These are phyloP conservation scores for Boletus huronensis DNA, from an alignment of 768 basidiomycete species.

Conservation along the genomic window DNA sequence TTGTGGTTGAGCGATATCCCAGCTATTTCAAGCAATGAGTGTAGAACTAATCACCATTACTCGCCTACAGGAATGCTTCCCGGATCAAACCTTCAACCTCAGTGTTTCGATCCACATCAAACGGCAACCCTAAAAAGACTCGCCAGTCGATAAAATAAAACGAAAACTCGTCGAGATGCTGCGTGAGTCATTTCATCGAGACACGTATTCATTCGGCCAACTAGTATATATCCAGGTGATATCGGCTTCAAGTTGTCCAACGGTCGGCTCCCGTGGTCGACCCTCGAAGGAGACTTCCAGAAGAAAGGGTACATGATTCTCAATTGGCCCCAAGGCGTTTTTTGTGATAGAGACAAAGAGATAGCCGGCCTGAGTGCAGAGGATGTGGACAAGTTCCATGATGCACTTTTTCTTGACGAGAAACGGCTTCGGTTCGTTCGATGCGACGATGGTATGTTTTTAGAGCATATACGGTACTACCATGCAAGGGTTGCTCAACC, in stretches of 20 bases:
- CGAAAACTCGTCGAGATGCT: slow-evolving; percentile 3
- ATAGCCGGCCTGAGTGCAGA: slow-evolving; percentile 2
- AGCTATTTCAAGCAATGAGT: no score
- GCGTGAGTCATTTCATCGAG: not conserved
- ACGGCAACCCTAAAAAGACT: not conserved
- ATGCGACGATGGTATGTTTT: not conserved
- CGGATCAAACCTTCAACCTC: not conserved
- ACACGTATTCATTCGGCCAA: no score
- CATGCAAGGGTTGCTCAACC: not conserved
- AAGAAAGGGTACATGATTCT: slow-evolving; percentile 3
- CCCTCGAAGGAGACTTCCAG: slow-evolving; percentile 1
- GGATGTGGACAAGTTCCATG: slow-evolving; percentile 3
- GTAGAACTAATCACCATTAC: not conserved
- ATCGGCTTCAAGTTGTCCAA: slow-evolving; percentile 4
- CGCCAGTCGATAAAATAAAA: slow-evolving; percentile 2
- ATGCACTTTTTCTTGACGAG: slow-evolving; percentile 5
- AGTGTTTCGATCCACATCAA: not conserved
- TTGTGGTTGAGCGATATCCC: no score
- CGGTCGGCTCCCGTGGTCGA: slow-evolving; percentile 10
- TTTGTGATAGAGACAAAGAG: slow-evolving; percentile 3
- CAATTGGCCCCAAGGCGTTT: slow-evolving; percentile 6
- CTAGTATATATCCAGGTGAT: not conserved
- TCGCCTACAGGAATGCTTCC: not conserved
- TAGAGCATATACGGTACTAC: not conserved
- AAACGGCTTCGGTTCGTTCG: not conserved